These are phyloP conservation scores for Pulveroboletus sp. DNA, from an alignment of 768 basidiomycete species.

Conservation along the genomic window DNA sequence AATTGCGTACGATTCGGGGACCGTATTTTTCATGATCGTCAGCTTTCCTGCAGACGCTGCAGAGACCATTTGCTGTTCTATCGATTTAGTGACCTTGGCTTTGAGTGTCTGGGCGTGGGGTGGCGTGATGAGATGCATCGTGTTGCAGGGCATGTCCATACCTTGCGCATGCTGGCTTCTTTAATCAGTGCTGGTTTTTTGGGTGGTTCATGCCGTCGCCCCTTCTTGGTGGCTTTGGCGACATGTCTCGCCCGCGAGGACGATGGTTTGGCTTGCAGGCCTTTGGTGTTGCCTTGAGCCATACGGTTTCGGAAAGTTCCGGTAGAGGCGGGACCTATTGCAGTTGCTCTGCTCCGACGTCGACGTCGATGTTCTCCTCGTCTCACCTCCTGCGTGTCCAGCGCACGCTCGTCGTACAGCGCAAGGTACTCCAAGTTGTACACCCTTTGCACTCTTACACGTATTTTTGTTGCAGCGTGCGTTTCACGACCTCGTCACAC, in stretches of 20 bases:
- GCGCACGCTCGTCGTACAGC: slow-evolving; percentile 44
- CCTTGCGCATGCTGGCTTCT: slow-evolving; percentile 77
- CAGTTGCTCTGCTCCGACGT: background rate
- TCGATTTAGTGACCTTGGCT: slow-evolving; percentile 88
- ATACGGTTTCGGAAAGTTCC: slow-evolving; percentile 35
- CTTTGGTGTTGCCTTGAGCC: slow-evolving; percentile 88
- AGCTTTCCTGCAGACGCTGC: slow-evolving; percentile 89
- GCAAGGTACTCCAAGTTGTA: slow-evolving; percentile 37
- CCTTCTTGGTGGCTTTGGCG: slow-evolving; percentile 74
- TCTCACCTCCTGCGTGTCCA: slow-evolving; percentile 52
- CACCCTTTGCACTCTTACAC: background rate
- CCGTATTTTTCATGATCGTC: slow-evolving; percentile 83
- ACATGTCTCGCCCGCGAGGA: slow-evolving; percentile 50
- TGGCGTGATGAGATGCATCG: background rate
- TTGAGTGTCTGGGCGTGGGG: slow-evolving; percentile 59
- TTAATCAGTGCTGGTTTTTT: slow-evolving; percentile 76
- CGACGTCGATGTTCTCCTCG: slow-evolving; percentile 40
- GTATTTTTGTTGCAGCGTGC: slow-evolving; percentile 49
- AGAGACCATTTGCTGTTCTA: slow-evolving; percentile 87
- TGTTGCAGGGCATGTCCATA: slow-evolving; percentile 23
- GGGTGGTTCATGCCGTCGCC: slow-evolving; percentile 72
- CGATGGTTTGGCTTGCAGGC: slow-evolving; percentile 54
- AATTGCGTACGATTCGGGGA: slow-evolving; percentile 26
- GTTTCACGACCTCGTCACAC: slow-evolving; percentile 66
- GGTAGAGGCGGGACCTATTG: slow-evolving; percentile 10